Percentiles rank a stretch among this genome's conserved stretches.
These are phyloP conservation scores for Fomes fomentarius DNA, from an alignment of 1,284 basidiomycete species.

Conservation along the genomic window DNA sequence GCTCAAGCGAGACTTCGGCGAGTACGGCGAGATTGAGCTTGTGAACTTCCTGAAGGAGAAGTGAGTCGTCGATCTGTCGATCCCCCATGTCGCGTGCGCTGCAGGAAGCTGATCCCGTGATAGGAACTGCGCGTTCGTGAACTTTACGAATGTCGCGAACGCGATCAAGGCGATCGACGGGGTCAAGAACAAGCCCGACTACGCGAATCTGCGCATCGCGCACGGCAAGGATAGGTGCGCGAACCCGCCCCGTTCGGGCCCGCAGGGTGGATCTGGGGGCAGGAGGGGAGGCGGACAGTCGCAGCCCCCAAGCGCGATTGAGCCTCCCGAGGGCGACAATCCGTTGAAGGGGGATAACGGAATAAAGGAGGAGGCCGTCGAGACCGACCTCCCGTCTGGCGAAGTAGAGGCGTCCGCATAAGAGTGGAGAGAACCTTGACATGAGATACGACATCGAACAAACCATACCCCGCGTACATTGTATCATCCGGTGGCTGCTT, in stretches of 20 bases:
- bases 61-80: constrained; percentile 47
- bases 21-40: constrained; percentile 93
- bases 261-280: constrained; percentile 59
- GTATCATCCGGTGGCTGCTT: constrained; percentile 27
- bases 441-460: constrained; percentile 22
- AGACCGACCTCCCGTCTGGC: constrained; percentile 27
- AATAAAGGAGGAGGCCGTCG: constrained; percentile 29
- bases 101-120: constrained; percentile 5
- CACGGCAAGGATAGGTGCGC: constrained; percentile 96
- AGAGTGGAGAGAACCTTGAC: constrained; percentile 13
- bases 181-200: constrained; percentile 86
- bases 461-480: constrained; percentile 21
- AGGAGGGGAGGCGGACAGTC: constrained; percentile 44
- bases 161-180: constrained; percentile 96
- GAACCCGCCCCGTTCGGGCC: constrained; percentile 82
- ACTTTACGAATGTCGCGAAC: constrained; percentile 90
- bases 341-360: constrained; percentile 24
- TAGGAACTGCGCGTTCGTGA: constrained; percentile 93
- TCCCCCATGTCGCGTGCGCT: background rate
- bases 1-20: constrained; percentile 86
- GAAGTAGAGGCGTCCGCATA: constrained; percentile 28
- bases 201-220: constrained; percentile 80
- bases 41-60: constrained; percentile 96
- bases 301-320: constrained; percentile 34
- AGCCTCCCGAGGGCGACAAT: constrained; percentile 28